Evolutionary conservation across 2,329 filamentous ascomycete genomes (phyloP).

Genomic region (Akanthomyces dipterigenus): DNA sequence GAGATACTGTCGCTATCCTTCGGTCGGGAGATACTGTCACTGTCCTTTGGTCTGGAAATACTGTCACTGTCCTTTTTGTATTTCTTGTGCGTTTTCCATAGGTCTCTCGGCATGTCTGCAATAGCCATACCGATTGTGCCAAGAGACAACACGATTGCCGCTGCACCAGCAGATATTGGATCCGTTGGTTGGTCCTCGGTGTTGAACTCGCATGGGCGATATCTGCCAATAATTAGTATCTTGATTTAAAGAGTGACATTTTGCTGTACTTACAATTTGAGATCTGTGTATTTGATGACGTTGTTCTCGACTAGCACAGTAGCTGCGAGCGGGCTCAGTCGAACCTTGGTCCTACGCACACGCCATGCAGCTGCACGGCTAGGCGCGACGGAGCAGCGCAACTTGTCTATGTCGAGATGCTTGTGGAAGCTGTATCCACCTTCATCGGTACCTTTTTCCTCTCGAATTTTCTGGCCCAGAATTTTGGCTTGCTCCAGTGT

Average conservation of each 20-base stretch:
- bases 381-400: slow-evolving; percentile 65
- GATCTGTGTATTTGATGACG: slow-evolving; percentile 58
- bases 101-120: slow-evolving; percentile 60
- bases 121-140: slow-evolving; percentile 75
- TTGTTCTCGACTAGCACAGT: slow-evolving; percentile 59
- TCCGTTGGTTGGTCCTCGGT: slow-evolving; percentile 74
- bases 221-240: slow-evolving; percentile 28
- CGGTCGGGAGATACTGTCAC: background rate
- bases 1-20: slow-evolving; percentile 10
- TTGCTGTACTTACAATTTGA: slow-evolving; percentile 57
- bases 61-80: slow-evolving; percentile 15
- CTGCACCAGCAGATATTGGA: slow-evolving; percentile 69
- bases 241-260: background rate
- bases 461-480: slow-evolving; percentile 57
- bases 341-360: slow-evolving; percentile 58
- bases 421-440: slow-evolving; percentile 65
- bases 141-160: slow-evolving; percentile 75
- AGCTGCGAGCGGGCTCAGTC: slow-evolving; percentile 66
- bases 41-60: background rate
- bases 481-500: slow-evolving; percentile 50
- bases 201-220: slow-evolving; percentile 58
- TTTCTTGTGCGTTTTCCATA: slow-evolving; percentile 38
- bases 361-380: slow-evolving; percentile 68
- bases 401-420: slow-evolving; percentile 57
- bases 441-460: slow-evolving; percentile 57